phyloP scores from a whole-genome alignment of 192 early-diverging fungal genomes.

The Umbelopsis isabellina region DNA sequence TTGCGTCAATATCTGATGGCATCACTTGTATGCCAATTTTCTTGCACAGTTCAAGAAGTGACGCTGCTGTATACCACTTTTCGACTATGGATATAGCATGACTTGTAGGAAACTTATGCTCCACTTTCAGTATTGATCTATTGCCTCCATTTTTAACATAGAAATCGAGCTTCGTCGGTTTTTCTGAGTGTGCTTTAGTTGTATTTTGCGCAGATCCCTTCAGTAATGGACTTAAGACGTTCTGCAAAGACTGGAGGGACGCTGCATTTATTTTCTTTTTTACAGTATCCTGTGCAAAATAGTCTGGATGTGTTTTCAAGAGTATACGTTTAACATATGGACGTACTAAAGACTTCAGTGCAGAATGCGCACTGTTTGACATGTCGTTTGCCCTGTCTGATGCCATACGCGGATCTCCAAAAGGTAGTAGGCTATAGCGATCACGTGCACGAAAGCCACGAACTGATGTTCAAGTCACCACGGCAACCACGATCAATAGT shows the following conservation, averaged over 20 bases:
- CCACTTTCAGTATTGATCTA: not conserved
- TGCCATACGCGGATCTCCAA: too few relatives aligned
- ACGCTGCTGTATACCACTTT: not conserved
- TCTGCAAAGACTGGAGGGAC: not conserved
- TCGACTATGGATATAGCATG: not conserved
- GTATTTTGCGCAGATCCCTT: not conserved
- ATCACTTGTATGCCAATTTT: slow-evolving; percentile 14
- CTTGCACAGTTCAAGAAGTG: not conserved
- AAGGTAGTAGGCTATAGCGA: too few relatives aligned
- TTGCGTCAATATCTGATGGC: slow-evolving; percentile 3
- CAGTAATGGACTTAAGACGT: slow-evolving; percentile 2
- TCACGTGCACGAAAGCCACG: too few relatives aligned
- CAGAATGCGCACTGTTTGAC: not conserved
- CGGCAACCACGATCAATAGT: too few relatives aligned
- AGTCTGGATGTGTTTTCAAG: slow-evolving; percentile 15
- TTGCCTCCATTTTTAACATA: not conserved
- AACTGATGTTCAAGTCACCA: too few relatives aligned
- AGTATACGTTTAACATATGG: slow-evolving; percentile 9
- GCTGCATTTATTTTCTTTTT: slow-evolving; percentile 15
- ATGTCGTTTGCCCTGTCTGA: not conserved
- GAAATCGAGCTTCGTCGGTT: not conserved
- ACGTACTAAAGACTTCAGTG: not conserved
- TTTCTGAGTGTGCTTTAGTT: not conserved
- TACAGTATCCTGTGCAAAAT: not conserved
- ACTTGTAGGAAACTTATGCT: not conserved